Percentiles rank a stretch among this genome's conserved stretches.
Evolutionary conservation across 2,329 filamentous ascomycete genomes (phyloP).

Genomic region (Aspergillus latus): DNA sequence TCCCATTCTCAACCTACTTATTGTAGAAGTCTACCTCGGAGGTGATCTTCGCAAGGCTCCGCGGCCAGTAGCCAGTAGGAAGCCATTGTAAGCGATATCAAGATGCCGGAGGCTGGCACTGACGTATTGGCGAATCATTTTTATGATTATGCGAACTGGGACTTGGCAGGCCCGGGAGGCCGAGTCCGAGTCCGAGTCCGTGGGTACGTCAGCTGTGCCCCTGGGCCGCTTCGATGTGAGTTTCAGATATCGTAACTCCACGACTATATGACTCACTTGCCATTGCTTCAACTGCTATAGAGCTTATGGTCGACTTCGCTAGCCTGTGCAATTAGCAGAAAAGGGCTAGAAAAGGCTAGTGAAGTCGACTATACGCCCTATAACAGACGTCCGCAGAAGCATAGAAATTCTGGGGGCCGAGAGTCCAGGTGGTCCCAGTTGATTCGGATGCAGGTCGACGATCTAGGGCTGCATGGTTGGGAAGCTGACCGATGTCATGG

Average conservation of each 20-base stretch:
- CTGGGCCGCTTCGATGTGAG: neutral
- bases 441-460: neutral
- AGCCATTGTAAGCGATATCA: neutral
- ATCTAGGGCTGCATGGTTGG: neutral
- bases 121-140: neutral
- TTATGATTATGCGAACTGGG: neutral
- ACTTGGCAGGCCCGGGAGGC: neutral
- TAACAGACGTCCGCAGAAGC: slow-evolving; percentile 11
- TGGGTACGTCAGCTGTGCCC: too few species aligned
- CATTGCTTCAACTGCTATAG: too few species aligned
- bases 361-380: slow-evolving; percentile 10
- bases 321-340: neutral
- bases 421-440: slow-evolving; percentile 17
- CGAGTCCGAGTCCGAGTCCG: neutral
- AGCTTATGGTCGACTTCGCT: neutral
- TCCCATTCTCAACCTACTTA: neutral
- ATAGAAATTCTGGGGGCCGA: slow-evolving; percentile 24
- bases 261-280: too few species aligned
- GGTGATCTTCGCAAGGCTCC: neutral
- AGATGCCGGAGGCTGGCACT: neutral
- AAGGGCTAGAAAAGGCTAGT: neutral
- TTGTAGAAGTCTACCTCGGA: neutral
- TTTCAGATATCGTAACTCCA: neutral
- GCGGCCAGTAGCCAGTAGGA: neutral
- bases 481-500: neutral